Percentiles rank a stretch among this genome's conserved stretches.
These are phyloP conservation scores for Phytopythium boreale DNA, from an alignment of 352 stramenopile genomes.

Conservation along the genomic window DNA sequence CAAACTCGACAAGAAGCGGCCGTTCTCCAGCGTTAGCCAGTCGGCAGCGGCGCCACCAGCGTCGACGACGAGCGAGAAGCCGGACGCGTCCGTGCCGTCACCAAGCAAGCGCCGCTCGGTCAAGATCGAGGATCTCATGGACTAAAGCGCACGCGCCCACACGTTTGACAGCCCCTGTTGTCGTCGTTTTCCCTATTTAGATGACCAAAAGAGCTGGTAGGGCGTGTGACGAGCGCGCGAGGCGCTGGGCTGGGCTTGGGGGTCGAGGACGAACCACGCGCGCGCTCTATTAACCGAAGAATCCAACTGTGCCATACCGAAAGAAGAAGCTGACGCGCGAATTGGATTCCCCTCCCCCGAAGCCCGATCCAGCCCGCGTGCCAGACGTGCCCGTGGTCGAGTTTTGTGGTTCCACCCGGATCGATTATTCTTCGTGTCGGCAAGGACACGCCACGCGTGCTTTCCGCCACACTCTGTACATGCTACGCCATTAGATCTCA, in stretches of 20 bases:
- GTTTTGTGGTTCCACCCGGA: constrained; percentile 5
- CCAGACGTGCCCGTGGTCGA: constrained; percentile 2
- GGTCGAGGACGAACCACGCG: not conserved
- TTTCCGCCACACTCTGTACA: constrained; percentile 6
- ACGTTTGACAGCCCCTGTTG: not conserved
- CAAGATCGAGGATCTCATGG: constrained; percentile 34
- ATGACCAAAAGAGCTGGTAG: constrained; percentile 12
- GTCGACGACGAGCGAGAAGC: constrained; percentile 1
- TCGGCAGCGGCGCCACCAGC: not conserved
- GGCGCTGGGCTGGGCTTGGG: not conserved
- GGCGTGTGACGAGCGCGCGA: not conserved
- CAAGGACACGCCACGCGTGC: not conserved
- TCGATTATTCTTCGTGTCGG: not conserved
- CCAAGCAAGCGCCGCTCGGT: constrained; percentile 48
- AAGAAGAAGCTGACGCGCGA: not conserved
- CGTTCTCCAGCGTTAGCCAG: constrained; percentile 24
- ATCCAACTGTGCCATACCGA: constrained; percentile 7
- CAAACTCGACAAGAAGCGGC: constrained; percentile 63
- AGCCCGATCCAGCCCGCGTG: not conserved
- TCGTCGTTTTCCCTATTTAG: constrained; percentile 35
- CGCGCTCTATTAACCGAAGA: not conserved
- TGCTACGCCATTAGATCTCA: constrained; percentile 7
- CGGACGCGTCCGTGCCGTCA: constrained; percentile 8
- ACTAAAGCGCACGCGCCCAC: constrained; percentile 20
- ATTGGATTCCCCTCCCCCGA: not conserved